phyloP scores from a whole-genome alignment of 768 basidiomycete species.

The Boletellus sp. region DNA sequence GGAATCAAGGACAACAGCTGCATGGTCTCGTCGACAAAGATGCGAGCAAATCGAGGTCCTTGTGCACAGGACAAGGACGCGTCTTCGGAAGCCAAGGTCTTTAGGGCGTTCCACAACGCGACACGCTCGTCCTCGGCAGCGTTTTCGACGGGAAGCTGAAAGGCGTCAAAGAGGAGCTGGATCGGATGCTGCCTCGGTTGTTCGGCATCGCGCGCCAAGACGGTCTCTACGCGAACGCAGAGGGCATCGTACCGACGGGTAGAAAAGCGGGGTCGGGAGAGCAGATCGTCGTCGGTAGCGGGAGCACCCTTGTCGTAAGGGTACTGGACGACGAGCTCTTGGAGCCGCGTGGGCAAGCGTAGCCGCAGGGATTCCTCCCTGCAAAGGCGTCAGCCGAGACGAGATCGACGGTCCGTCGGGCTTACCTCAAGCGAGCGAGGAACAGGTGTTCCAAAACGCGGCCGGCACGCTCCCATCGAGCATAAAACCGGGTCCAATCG shows the following conservation, averaged over 20 bases:
- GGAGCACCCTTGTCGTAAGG: slow-evolving; percentile 46
- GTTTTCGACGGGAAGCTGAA: slow-evolving; percentile 39
- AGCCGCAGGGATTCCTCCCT: slow-evolving; percentile 57
- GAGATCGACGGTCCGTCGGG: slow-evolving; percentile 6
- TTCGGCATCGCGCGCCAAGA: slow-evolving; percentile 35
- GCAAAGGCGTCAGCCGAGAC: slow-evolving; percentile 3
- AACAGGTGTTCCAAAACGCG: slow-evolving; percentile 75
- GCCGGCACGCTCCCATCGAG: slow-evolving; percentile 70
- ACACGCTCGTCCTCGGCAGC: slow-evolving; percentile 34
- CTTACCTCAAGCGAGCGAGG: slow-evolving; percentile 65
- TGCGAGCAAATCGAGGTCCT: slow-evolving; percentile 41
- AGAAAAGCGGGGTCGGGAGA: slow-evolving; percentile 64
- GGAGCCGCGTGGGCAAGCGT: slow-evolving; percentile 64
- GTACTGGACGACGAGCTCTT: slow-evolving; percentile 67
- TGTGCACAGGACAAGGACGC: slow-evolving; percentile 22
- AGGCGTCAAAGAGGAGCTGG: slow-evolving; percentile 59
- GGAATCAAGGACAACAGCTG: slow-evolving; percentile 48
- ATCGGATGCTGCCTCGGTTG: slow-evolving; percentile 51
- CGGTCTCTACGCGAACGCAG: slow-evolving; percentile 61
- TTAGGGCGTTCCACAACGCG: slow-evolving; percentile 55
- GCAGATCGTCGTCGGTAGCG: slow-evolving; percentile 38
- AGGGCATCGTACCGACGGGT: slow-evolving; percentile 63
- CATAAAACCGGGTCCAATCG: slow-evolving; percentile 64
- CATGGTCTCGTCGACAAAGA: slow-evolving; percentile 71
- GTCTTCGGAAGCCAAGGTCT: slow-evolving; percentile 36